phyloP scores from a whole-genome alignment of 768 basidiomycete genomes.

The Tricholoma furcatifolium region DNA sequence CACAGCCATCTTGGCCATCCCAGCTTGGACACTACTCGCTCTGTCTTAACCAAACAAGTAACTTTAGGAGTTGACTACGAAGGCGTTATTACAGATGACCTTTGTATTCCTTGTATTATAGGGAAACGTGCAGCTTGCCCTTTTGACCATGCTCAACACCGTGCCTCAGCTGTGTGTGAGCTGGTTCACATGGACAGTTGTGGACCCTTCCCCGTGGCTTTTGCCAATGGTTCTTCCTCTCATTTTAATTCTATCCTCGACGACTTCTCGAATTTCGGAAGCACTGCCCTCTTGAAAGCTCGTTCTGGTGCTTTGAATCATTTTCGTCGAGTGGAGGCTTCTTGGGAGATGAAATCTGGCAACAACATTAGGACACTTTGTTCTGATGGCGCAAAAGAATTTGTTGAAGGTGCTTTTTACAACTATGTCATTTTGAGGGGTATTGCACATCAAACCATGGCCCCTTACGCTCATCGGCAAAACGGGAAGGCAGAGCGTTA shows the following conservation, averaged over 20 bases:
- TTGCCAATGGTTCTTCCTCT: background rate
- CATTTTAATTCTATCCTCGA: no score
- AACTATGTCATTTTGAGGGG: background rate
- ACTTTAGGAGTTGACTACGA: background rate
- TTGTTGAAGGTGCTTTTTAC: background rate
- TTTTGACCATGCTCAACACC: no score
- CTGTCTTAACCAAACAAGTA: slow-evolving; percentile 1
- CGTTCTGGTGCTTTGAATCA: background rate
- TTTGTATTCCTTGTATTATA: no score
- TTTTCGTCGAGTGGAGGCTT: background rate
- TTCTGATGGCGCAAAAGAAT: no score
- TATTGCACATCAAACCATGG: background rate
- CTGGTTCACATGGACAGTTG: background rate
- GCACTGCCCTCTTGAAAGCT: no score
- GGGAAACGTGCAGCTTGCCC: slow-evolving; percentile 2
- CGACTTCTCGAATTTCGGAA: no score
- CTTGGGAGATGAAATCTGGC: no score
- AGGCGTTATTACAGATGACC: background rate
- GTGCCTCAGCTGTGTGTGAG: background rate
- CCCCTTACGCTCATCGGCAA: slow-evolving; percentile 27
- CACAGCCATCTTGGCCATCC: slow-evolving; percentile 1
- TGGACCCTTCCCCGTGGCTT: no score
- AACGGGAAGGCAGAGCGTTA: slow-evolving; percentile 30
- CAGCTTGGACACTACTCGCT: background rate
- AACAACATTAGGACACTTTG: background rate